Evolutionary conservation across 768 basidiomycete species (phyloP), one percentile per base, ranked within the genome.

Genomic region (Hygrophoropsis aurantiaca): DNA sequence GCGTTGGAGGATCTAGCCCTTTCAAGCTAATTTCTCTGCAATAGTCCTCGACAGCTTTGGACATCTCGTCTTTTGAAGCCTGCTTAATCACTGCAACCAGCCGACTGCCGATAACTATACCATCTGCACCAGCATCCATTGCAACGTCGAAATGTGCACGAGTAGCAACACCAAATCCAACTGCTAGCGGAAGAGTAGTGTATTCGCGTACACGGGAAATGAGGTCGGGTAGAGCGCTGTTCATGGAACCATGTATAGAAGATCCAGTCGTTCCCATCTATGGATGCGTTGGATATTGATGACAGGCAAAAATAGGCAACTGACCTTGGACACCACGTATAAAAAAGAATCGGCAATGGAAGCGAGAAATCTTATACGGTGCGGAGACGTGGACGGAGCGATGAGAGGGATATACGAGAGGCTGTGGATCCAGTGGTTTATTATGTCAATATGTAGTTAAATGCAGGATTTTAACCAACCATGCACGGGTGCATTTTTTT

Each of bases 221-320:
- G 54, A 97, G 85, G 50, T 87, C 81, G 2, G 94, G 90, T 2
- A 98, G 83, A 19, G 79, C 80, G 30, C 64, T 72, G 55, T 93
- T 94, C 60, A 97, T 81, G 0, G 70, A 73, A 11, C 81, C 80
- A 33, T 78, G 70, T 35, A 80, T 84, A 2, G 90, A 89, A 7
- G 95, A 97, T 25, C 97, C 97, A 1, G 97, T 99, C 2, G 92
- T 97, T 11, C 97, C 97, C 97, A 99, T 99, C 91, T 87, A 47
- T 69, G 47, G 54, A 42, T 39, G 19, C 32, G 13, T 19, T 21
- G 21, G 21, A 8, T 7, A 21, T 26, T 25, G 19, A 40, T 26
- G 39, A 34, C 18, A 15, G 13, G 34, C 27, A 40, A 33, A 37
- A 7, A 24, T n/a, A 2, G 19, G n/a, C 16, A 41, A 54, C 69